Evolutionary conservation across 2,329 filamentous ascomycete species (phyloP).

Genomic region (Xylariaceae sp.): DNA sequence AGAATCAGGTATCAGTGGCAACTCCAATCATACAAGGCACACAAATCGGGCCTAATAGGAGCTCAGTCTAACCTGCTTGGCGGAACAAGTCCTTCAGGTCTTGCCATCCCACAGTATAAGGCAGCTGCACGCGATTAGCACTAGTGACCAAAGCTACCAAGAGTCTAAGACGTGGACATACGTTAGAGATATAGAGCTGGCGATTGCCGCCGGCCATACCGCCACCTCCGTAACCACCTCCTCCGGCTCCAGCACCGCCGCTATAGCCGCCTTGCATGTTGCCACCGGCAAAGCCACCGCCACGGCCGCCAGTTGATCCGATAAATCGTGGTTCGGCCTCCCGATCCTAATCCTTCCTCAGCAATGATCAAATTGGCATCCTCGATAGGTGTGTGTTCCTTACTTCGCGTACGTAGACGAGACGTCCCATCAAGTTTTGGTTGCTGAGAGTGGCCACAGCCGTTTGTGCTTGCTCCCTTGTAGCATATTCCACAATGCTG

Average conservation of each 20-base stretch:
- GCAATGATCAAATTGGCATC: slow-evolving; percentile 14
- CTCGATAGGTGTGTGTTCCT: slow-evolving; percentile 25
- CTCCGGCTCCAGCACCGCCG: slow-evolving; percentile 50
- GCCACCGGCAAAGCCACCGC: slow-evolving; percentile 50
- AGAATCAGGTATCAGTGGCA: slow-evolving; percentile 5
- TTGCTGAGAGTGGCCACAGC: slow-evolving; percentile 98
- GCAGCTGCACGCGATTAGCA: slow-evolving; percentile 58
- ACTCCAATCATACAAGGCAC: no score
- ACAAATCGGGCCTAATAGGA: not conserved
- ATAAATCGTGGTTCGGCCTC: slow-evolving; percentile 97
- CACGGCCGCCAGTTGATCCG: slow-evolving; percentile 58
- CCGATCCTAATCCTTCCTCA: slow-evolving; percentile 65
- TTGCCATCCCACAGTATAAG: slow-evolving; percentile 97
- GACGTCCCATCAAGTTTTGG: slow-evolving; percentile 96
- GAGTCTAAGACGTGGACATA: slow-evolving; percentile 60
- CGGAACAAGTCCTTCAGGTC: slow-evolving; percentile 98
- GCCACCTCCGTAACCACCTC: slow-evolving; percentile 43
- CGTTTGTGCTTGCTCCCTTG: slow-evolving; percentile 96
- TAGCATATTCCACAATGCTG: slow-evolving; percentile 99
- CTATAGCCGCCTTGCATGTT: slow-evolving; percentile 48
- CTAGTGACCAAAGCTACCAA: slow-evolving; percentile 19
- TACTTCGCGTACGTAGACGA: slow-evolving; percentile 98
- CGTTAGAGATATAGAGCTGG: slow-evolving; percentile 97
- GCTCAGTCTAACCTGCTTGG: slow-evolving; percentile 74
- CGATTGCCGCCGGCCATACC: slow-evolving; percentile 62